Conservation (phyloP, 169 alveolate genomes). For the Plasmodium reichenowi region DNA sequence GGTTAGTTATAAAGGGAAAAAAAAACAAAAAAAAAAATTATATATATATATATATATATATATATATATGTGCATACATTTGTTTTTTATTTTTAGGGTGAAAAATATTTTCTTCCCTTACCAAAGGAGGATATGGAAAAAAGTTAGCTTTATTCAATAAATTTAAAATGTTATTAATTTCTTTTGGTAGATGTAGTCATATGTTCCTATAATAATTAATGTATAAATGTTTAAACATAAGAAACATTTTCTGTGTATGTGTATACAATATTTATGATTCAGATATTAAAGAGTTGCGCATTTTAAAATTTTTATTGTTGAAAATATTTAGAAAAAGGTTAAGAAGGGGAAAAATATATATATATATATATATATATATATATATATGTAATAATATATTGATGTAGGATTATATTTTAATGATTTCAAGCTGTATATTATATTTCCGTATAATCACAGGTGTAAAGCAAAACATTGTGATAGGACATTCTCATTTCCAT, state of each 20-base stretch:
- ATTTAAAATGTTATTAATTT: too few relatives aligned
- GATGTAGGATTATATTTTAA: too few relatives aligned
- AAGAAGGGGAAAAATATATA: background rate
- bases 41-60: background rate
- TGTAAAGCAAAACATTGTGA: background rate
- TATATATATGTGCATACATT: background rate
- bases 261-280: too few relatives aligned
- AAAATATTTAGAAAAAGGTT: constrained; percentile 42
- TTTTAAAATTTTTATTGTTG: constrained; percentile 47
- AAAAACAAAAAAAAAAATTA: background rate
- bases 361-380: too few relatives aligned
- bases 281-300: constrained; percentile 47
- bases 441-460: constrained; percentile 7
- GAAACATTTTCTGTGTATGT: background rate
- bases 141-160: constrained; percentile 11
- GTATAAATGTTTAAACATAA: background rate
- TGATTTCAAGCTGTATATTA: too few relatives aligned
- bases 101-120: constrained; percentile 17
- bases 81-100: constrained; percentile 32
- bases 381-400: too few relatives aligned
- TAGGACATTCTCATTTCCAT: constrained; percentile 24
- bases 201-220: too few relatives aligned
- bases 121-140: constrained; percentile 23
- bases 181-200: too few relatives aligned
- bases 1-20: constrained; percentile 17